phyloP scores from a whole-genome alignment of 345 rosid species.

The Populus nigra region DNA sequence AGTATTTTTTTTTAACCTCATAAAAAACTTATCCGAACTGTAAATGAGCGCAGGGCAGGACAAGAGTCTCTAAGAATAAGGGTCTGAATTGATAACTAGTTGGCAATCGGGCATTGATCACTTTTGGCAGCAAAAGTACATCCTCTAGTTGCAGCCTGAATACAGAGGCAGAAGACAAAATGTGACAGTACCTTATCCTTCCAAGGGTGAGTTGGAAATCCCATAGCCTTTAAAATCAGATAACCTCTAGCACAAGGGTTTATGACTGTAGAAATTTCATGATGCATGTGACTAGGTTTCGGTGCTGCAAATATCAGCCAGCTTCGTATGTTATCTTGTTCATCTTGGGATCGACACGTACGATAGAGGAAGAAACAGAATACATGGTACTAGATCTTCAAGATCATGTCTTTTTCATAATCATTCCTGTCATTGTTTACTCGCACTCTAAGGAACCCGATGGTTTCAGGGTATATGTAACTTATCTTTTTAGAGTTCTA shows the following conservation, averaged over 20 bases:
- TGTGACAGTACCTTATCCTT: constrained; percentile 20
- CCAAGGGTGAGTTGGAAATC: constrained; percentile 10
- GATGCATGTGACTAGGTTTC: constrained; percentile 5
- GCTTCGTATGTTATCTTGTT: background rate
- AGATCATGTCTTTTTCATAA: background rate
- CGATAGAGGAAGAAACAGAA: background rate
- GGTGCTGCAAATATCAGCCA: background rate
- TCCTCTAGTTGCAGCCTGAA: background rate
- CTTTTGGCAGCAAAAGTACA: background rate
- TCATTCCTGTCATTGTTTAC: background rate
- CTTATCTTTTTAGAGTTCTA: constrained; percentile 10
- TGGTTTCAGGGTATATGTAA: background rate
- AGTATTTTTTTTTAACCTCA: too few species aligned
- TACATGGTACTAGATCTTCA: background rate
- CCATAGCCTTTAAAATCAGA: constrained; percentile 23
- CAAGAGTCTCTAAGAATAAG: background rate
- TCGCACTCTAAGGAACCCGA: background rate
- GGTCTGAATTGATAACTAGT: background rate
- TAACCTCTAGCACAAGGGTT: background rate
- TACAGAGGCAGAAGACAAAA: constrained; percentile 1
- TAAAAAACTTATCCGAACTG: too few species aligned
- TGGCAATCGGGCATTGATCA: background rate
- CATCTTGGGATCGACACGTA: background rate
- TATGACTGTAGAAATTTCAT: constrained; percentile 1
- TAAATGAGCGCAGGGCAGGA: too few species aligned